phyloP scores from a whole-genome alignment of 768 basidiomycete species.

The Xerocomus potaroensis region DNA sequence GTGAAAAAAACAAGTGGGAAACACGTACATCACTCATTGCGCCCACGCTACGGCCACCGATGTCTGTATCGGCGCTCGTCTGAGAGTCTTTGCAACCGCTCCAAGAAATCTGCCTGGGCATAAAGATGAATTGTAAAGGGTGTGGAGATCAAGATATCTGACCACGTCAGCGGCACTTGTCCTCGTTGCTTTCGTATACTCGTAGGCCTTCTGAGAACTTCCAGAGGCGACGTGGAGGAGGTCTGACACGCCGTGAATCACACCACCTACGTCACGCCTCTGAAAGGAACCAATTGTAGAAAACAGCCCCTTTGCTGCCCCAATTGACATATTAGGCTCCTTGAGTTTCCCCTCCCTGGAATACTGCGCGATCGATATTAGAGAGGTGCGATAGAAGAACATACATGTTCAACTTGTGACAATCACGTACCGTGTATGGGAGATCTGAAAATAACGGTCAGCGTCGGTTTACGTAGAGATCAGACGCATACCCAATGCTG shows the following conservation, averaged over 20 bases:
- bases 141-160: conserved; percentile 26
- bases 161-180: conserved; percentile 86
- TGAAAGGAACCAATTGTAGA: conserved; percentile 74
- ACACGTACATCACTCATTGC: conserved; percentile 73
- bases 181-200: conserved; percentile 56
- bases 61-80: conserved; percentile 74
- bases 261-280: conserved; percentile 74
- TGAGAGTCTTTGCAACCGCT: conserved; percentile 79
- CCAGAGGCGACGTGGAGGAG: conserved; percentile 75
- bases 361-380: conserved; percentile 46
- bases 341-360: conserved; percentile 95
- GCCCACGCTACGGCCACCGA: conserved; percentile 63
- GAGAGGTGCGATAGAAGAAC: not conserved
- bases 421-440: conserved; percentile 54
- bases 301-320: conserved; percentile 85
- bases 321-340: conserved; percentile 84
- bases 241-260: conserved; percentile 68
- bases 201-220: conserved; percentile 55
- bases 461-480: not conserved
- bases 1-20: not conserved
- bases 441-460: conserved; percentile 43
- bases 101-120: conserved; percentile 62
- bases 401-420: not conserved
- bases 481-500: conserved; percentile 62
- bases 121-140: not conserved